These are phyloP conservation scores for Solanum phureja DNA, from an alignment of 257 asterid species.

Conservation along the genomic window DNA sequence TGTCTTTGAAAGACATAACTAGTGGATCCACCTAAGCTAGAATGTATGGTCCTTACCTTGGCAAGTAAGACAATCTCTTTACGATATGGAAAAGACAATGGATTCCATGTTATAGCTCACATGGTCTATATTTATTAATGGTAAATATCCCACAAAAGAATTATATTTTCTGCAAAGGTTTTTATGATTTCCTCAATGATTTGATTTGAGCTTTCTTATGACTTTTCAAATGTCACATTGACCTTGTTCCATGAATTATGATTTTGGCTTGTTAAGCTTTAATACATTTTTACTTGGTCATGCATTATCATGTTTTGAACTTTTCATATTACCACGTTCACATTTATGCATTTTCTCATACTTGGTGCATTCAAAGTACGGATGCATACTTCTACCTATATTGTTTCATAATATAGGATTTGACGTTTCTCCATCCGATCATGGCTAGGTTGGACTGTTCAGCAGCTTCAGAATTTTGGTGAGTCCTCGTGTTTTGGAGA, in stretches of 20 bases:
- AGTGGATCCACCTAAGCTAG: background rate
- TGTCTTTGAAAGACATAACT: background rate
- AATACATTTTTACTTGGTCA: background rate
- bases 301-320: background rate
- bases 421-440: too few species aligned
- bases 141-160: background rate
- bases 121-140: background rate
- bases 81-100: background rate
- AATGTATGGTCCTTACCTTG: background rate
- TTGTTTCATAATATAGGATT: too few species aligned
- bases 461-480: background rate
- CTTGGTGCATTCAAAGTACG: background rate
- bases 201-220: background rate
- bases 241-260: background rate
- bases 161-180: background rate
- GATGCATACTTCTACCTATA: too few species aligned
- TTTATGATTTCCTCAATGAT: background rate
- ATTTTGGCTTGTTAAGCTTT: background rate
- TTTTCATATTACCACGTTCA: background rate
- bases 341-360: background rate
- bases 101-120: too few species aligned
- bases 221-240: background rate
- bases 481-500: background rate
- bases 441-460: background rate
- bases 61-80: background rate